Percentiles rank a stretch among this genome's conserved stretches.
Evolutionary conservation across 768 basidiomycete species (phyloP).

Genomic region (Scleroderma citrinum): DNA sequence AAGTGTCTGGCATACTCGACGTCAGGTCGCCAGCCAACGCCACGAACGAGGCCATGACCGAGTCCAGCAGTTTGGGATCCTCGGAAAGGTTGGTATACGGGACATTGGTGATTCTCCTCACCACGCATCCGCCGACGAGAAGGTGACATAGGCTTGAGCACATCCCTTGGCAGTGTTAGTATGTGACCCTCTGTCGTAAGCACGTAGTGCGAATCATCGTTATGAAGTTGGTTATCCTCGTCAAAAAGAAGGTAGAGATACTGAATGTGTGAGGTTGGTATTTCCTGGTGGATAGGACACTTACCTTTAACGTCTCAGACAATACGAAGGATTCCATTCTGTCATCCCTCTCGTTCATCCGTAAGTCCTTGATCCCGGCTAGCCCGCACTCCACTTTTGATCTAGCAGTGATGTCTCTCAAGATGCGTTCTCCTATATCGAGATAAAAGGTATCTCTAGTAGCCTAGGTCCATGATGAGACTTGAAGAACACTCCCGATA

Average conservation of each 20-base stretch:
- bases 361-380: constrained; percentile 73
- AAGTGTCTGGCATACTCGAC: constrained; percentile 76
- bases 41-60: constrained; percentile 49
- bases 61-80: constrained; percentile 27
- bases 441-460: constrained; percentile 91
- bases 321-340: constrained; percentile 98
- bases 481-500: background rate
- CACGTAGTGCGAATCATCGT: constrained; percentile 79
- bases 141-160: constrained; percentile 52
- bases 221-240: constrained; percentile 69
- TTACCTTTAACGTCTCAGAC: constrained; percentile 86
- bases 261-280: constrained; percentile 32
- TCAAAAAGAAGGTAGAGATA: constrained; percentile 93
- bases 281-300: constrained; percentile 2
- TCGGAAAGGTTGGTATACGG: constrained; percentile 49
- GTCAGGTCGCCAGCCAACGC: constrained; percentile 69
- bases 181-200: constrained; percentile 96
- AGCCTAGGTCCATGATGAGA: constrained; percentile 46
- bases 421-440: constrained; percentile 79
- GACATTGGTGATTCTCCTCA: constrained; percentile 68
- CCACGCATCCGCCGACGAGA: constrained; percentile 56
- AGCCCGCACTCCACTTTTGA: constrained; percentile 85
- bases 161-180: constrained; percentile 53
- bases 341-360: constrained; percentile 75
- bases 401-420: constrained; percentile 68